phyloP scores from a whole-genome alignment of 2,329 filamentous ascomycete species.

The Pseudocercospora fuligena region DNA sequence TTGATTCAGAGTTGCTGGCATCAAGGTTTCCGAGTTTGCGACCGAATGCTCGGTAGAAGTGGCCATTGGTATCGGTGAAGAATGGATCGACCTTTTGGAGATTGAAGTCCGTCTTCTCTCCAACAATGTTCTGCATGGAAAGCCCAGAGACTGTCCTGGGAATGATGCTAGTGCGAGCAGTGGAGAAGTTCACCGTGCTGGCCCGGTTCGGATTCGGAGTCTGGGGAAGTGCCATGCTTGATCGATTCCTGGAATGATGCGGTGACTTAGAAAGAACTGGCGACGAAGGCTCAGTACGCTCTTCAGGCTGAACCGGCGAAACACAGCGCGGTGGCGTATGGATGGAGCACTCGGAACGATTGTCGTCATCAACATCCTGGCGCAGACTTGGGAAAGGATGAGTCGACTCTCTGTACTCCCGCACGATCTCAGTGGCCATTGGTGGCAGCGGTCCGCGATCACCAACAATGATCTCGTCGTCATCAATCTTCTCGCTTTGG shows the following conservation, averaged over 20 bases:
- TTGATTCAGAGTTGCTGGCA: slow-evolving; percentile 59
- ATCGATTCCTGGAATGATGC: not conserved
- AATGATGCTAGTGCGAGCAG: slow-evolving; percentile 3
- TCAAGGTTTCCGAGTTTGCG: slow-evolving; percentile 59
- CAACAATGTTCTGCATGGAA: slow-evolving; percentile 61
- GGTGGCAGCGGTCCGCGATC: slow-evolving; percentile 15
- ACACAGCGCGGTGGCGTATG: slow-evolving; percentile 9
- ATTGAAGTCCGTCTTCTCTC: slow-evolving; percentile 54
- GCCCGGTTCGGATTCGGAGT: not conserved
- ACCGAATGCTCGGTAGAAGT: slow-evolving; percentile 63
- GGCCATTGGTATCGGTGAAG: slow-evolving; percentile 66
- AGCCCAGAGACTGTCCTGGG: slow-evolving; percentile 38
- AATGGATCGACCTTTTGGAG: slow-evolving; percentile 45
- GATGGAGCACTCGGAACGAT: slow-evolving; percentile 12
- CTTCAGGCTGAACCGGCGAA: slow-evolving; percentile 2
- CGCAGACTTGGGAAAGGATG: slow-evolving; percentile 12
- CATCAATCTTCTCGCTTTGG: not conserved
- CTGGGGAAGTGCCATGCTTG: slow-evolving; percentile 5
- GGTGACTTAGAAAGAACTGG: not conserved
- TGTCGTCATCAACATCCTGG: slow-evolving; percentile 4
- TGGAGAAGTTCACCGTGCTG: not conserved
- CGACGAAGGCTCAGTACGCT: not conserved
- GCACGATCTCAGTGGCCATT: slow-evolving; percentile 16
- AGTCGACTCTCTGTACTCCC: not conserved
- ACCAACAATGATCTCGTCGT: slow-evolving; percentile 10